Evolutionary conservation across 2,329 filamentous ascomycete genomes (phyloP), one percentile per base, ranked within the genome.

Genomic region (Fusarium longipes): DNA sequence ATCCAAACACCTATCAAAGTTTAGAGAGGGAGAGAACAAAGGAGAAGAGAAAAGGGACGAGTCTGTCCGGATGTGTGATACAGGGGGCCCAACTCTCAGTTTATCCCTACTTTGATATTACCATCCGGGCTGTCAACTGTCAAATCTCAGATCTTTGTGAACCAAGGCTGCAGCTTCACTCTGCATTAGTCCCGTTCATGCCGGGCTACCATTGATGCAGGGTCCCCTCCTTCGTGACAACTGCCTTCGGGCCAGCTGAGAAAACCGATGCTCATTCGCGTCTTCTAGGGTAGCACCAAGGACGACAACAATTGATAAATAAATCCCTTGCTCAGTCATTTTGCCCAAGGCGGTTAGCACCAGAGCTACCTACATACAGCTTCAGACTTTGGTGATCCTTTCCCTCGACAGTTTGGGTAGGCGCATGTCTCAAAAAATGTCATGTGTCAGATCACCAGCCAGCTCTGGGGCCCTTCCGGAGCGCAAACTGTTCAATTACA

Each of bases 381-480:
- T 59, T 45, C 67, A 20, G 25, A 35, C 55, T 35, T 40, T 55
- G 33, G 47, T 25, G n/a, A 18, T 36, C 49, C 52, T 53, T 53
- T 66, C 39, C 44, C 57, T 70, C 42, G 51, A 50, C 38, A 57
- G 49, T 60, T 60, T 53, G 27, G 32, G 18, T 32, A 14, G n/a
- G 47, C 39, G 43, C 47, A 51, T 69, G 66, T 69, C 66, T 69
- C 54, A 25, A 15, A 49, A 53, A 53, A 47, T 9, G 58, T 45
- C 47, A 48, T 38, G 40, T 52, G 49, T 39, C 55, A 68, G 45
- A 39, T 55, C 45, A 48, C 36, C 47, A 47, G 43, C 50, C 39
- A 39, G 44, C n/a, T 53, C 44, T 40, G 32, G 60, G 55, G 44
- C 59, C 62, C 40, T 50, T 18, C 44, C 44, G 43, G 55, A 47